Evolutionary conservation across 2,329 filamentous ascomycete genomes (phyloP), one percentile per base, ranked within the genome.

Genomic region (Davidsoniella australis): DNA sequence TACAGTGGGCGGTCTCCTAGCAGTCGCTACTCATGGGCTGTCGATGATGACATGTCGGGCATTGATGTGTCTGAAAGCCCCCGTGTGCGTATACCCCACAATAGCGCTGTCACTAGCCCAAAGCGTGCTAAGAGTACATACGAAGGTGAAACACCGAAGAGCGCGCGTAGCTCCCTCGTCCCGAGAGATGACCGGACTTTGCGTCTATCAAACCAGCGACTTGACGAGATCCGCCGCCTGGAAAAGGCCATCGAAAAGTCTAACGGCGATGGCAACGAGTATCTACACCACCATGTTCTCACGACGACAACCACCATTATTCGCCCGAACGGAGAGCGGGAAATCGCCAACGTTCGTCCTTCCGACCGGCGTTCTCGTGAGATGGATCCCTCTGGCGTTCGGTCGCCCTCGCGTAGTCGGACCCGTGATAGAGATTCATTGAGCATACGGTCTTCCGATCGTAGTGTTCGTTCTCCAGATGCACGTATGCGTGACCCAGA

Each of bases 31-130:
- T 69, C 67, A 6, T 78, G 73, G 73, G 63, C 76, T 50, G 59
- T 75, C 5, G 73, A 77, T 33, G 67, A 69, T 4, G 74, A 78
- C 49, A 76, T 78, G 54, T 76, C 74, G 0, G 73, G 68, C 9
- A 66, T 68, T 40, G 73, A 76, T 51, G 57, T 72, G 36, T 76
- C 73, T 0, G 65, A 71, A 54, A 77, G 73, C 53, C 73, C 74
- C n/a, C 68, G 70, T 29, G 66, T 76, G 47, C 63, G 59, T 24
- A 60, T 67, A 18, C 49, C 50, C 17, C 50, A 42, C 5, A 17
- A 24, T 8, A 48, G 36, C 12, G 42, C n/a, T 8, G 14, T 43
- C 18, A 26, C 46, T 6, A 37, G 37, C n/a, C 50, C 50, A 3
- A 40, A 38, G 14, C 41, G 50, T 9, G 45, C 50, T 17, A 18